phyloP scores from a whole-genome alignment of 1,284 basidiomycete genomes.

The Ganoderma boninense region DNA sequence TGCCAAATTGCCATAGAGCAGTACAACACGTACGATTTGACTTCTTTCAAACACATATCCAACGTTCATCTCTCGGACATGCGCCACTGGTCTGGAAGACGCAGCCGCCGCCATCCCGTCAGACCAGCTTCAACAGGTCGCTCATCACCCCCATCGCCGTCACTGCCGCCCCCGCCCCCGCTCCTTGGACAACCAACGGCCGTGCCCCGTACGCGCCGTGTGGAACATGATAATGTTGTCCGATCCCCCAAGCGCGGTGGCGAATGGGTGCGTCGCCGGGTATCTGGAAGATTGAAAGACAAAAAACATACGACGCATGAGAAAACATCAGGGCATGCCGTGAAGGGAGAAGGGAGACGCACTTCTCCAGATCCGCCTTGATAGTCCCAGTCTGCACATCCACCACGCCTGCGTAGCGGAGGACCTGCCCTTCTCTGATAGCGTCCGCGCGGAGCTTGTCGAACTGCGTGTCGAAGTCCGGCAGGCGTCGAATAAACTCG shows the following conservation, averaged over 20 bases:
- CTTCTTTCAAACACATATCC: constrained; percentile 3
- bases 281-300: constrained; percentile 62
- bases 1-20: not conserved
- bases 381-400: constrained; percentile 81
- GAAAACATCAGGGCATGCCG: not conserved
- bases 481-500: constrained; percentile 84
- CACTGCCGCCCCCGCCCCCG: constrained; percentile 95
- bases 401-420: constrained; percentile 95
- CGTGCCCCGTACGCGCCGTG: constrained; percentile 88
- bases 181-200: constrained; percentile 93
- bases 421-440: constrained; percentile 79
- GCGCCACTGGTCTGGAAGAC: not conserved
- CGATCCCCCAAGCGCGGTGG: constrained; percentile 92
- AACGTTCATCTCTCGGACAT: not conserved
- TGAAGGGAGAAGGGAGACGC: constrained; percentile 31
- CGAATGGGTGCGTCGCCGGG: constrained; percentile 90
- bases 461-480: constrained; percentile 88
- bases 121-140: constrained; percentile 74
- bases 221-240: constrained; percentile 99
- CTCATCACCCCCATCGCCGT: constrained; percentile 98
- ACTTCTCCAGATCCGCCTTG: constrained; percentile 91
- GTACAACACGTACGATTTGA: constrained; percentile 5
- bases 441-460: constrained; percentile 82
- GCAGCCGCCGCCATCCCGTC: constrained; percentile 4
- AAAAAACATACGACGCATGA: constrained; percentile 2